Conservation (phyloP, 164 flowering plant species). For the Magnolia changhungtana region DNA sequence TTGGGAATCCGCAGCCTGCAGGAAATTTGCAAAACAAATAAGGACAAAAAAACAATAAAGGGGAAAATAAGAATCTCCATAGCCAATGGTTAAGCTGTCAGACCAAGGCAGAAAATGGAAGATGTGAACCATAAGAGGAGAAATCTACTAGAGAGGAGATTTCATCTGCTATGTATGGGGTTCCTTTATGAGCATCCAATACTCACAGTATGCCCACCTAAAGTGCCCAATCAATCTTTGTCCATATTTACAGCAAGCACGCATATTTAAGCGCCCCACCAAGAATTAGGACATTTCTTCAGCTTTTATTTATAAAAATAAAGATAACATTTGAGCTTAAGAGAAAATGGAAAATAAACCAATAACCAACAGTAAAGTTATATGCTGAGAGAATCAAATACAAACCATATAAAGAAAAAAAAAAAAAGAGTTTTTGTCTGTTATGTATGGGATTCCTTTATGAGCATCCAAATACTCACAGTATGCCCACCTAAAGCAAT, state of each 20-base stretch:
- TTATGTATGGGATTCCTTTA: constrained; percentile 49
- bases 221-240: constrained; percentile 46
- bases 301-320: background rate
- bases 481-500: constrained; percentile 65
- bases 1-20: constrained; percentile 95
- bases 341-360: background rate
- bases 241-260: constrained; percentile 73
- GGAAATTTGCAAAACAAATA: constrained; percentile 4
- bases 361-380: background rate
- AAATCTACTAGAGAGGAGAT: background rate
- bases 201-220: constrained; percentile 55
- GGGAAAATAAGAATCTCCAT: background rate
- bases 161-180: constrained; percentile 31
- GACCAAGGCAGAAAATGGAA: background rate
- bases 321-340: background rate
- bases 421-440: background rate
- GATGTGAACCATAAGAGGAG: background rate
- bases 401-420: no score
- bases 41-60: background rate
- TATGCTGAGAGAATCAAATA: background rate
- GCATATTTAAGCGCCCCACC: constrained; percentile 47
- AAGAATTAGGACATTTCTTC: constrained; percentile 62
- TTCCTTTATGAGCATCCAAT: constrained; percentile 49
- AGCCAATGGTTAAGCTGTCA: background rate
- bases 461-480: constrained; percentile 34